Percentiles rank a stretch among this genome's conserved stretches.
Evolutionary conservation across 1,139 yeast genomes (phyloP).

Genomic region (Pneumocystis murina): DNA sequence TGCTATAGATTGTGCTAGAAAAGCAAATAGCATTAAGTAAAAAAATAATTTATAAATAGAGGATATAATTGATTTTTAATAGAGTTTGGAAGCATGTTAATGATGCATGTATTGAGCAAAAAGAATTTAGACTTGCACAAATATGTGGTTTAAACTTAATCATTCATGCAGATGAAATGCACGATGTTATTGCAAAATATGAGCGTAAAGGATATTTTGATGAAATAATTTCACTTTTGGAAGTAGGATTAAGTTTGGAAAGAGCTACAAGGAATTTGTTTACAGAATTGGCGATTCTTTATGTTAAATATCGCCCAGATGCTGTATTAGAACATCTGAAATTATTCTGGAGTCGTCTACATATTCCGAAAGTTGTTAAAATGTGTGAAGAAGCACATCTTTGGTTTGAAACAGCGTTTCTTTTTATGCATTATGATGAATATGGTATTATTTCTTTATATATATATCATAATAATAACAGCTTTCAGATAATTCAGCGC

Average conservation of each 20-base stretch:
- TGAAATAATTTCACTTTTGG: slow-evolving; percentile 81
- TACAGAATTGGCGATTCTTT: slow-evolving; percentile 82
- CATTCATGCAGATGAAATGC: slow-evolving; percentile 93
- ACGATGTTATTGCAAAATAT: slow-evolving; percentile 73
- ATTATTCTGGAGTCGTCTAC: slow-evolving; percentile 94
- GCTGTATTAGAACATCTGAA: slow-evolving; percentile 93
- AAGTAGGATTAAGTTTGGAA: slow-evolving; percentile 89
- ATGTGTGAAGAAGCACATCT: slow-evolving; percentile 89
- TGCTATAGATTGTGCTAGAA: slow-evolving; percentile 97
- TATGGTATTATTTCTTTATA: slow-evolving; percentile 98
- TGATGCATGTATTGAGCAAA: slow-evolving; percentile 88
- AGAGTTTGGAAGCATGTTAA: slow-evolving; percentile 93
- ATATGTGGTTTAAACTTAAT: slow-evolving; percentile 95
- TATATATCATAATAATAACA: slow-evolving; percentile 91
- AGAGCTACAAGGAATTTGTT: slow-evolving; percentile 99
- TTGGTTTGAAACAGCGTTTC: slow-evolving; percentile 91
- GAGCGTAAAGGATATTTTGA: slow-evolving; percentile 84
- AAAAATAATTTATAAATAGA: background rate
- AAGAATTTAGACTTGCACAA: slow-evolving; percentile 92
- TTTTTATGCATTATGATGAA: slow-evolving; percentile 96
- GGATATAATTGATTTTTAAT: background rate
- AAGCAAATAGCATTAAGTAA: slow-evolving; percentile 67
- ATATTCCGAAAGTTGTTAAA: slow-evolving; percentile 89
- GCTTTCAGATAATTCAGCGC: slow-evolving; percentile 17
- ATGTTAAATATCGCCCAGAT: slow-evolving; percentile 79